Base-by-base conservation (phyloP, 2,329 filamentous ascomycete species). In the Verticillium klebahnii region DNA sequence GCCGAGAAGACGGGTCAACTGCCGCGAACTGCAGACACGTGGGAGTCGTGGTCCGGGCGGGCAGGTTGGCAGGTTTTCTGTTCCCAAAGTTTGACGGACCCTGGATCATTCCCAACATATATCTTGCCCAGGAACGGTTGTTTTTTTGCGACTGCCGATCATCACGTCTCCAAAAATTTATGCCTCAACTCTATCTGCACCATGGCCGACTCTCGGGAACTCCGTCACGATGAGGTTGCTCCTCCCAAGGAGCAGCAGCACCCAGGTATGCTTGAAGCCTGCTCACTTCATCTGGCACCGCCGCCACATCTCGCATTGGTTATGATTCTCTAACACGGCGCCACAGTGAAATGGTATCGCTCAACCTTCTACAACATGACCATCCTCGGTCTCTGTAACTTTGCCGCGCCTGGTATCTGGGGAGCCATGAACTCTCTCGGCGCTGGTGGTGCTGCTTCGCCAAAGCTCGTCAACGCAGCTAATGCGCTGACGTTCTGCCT, bases 361-460 rank as follows among this genome's bases (percentile, higher is more conserved):
- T 89, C 87, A 1, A 90, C 89, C 0, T 88, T 89, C 67, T 92
- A 85, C 76, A 91, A 92, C 75, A 87, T 89, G 59, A 83, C 87
- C 36, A 84, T 92, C 45, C 82, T 92, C 1, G 89, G 89, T 0
- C 73, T 91, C 11, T 90, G 87, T 74, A 90, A 89, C 69, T 85
- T 92, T 64, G 78, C 86, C 1, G 88, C 89, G 0, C 89, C 89
- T 0, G 89, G 89, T 0, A 88, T 91, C 64, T 91, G 89, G 89
- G 83, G 81, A 14, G 88, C 87, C 8, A 89, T 91, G 88, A 91
- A 91, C 75, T 87, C 83, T 0, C 81, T 92, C 0, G 89, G 89
- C 11, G 89, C 87, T 1, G 89, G 89, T 57, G 89, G 89, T 3
- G 80, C 84, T 34, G 80, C 86, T 65, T 80, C 81, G 9, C 89